Percentiles rank a stretch among this genome's conserved stretches.
These are phyloP conservation scores for Teratosphaeriaceae sp. DNA, from an alignment of 2,329 filamentous ascomycete species.

Conservation along the genomic window DNA sequence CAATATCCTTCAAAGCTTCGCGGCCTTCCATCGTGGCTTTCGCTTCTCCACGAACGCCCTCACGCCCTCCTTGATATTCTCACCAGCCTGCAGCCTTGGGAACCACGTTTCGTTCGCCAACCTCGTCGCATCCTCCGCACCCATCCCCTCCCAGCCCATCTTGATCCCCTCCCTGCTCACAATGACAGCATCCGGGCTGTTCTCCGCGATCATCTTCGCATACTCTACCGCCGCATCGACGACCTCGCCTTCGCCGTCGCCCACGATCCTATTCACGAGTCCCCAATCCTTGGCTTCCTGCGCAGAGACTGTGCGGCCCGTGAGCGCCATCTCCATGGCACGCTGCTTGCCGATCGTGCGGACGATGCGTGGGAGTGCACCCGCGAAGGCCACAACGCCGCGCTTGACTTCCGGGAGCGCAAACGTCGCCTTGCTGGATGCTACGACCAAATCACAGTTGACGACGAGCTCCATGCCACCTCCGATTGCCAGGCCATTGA, in stretches of 20 bases:
- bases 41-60: constrained; percentile 42
- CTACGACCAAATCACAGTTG: constrained; percentile 48
- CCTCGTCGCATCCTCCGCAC: constrained; percentile 31
- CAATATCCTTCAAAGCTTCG: constrained; percentile 11
- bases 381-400: constrained; percentile 45
- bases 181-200: constrained; percentile 29
- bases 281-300: constrained; percentile 36
- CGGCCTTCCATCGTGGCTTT: constrained; percentile 19
- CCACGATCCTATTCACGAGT: constrained; percentile 27
- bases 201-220: constrained; percentile 26
- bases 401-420: constrained; percentile 46
- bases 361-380: constrained; percentile 44
- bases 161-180: constrained; percentile 31
- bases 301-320: constrained; percentile 40
- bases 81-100: constrained; percentile 32
- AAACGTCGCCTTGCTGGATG: constrained; percentile 43
- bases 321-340: constrained; percentile 44
- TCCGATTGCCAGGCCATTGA: constrained; percentile 50
- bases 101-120: constrained; percentile 34
- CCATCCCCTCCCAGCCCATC: constrained; percentile 30
- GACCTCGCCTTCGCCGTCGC: constrained; percentile 9
- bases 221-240: constrained; percentile 24
- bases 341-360: constrained; percentile 42
- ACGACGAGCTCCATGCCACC: constrained; percentile 50
- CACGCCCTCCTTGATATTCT: constrained; percentile 43